Evolutionary conservation across 306 rosid genomes (phyloP), one percentile per base, ranked within the genome.

Genomic region (Erythrophleum fordii): DNA sequence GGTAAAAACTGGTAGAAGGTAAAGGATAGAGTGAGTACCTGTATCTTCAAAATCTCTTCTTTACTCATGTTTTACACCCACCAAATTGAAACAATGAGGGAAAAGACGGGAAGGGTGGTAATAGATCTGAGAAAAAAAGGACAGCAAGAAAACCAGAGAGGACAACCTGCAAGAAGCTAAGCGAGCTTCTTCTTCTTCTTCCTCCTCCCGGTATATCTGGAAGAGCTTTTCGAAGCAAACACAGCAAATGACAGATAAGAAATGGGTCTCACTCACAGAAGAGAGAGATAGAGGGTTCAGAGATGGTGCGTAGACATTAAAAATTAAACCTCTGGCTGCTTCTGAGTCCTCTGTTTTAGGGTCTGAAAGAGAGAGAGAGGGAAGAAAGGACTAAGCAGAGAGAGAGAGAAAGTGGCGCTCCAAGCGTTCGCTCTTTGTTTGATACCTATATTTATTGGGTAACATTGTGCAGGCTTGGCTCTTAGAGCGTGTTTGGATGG

Each of bases 1-100:
- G 58, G 23, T 1, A 18, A 20, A 53, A 26, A 56, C 1, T n/a
- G n/a, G n/a, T n/a, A 55, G 8, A 44, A 11, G 4, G 29, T n/a
- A 34, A 59, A 65, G 53, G 85, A 81, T 51, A n/a, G 76, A 61
- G 72, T 13, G 58, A 41, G 69, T 85, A 94, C 98, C 98, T 94
- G 94, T 77, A 94, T 89, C 94, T 94, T 94, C 88, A 92, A 66
- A 80, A 92, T 76, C 92, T 92, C 98, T 72, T 94, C 98, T 80
- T 90, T 87, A 87, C 93, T 92, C 98, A 94, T 94, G 42, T 75
- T 72, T 85, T 31, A 82, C 13, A 65, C 78, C 64, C 37, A 18
- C 80, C 72, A 70, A 45, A 75, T 82, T 34, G 68, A 66, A 35
- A 80, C 67, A 75, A 82, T n/a, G 72, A 73, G 10, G 72, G 46